Percentiles rank a stretch among this genome's conserved stretches.
Conservation (phyloP, 495 filamentous ascomycete genomes). For the Cryomyces minteri region DNA sequence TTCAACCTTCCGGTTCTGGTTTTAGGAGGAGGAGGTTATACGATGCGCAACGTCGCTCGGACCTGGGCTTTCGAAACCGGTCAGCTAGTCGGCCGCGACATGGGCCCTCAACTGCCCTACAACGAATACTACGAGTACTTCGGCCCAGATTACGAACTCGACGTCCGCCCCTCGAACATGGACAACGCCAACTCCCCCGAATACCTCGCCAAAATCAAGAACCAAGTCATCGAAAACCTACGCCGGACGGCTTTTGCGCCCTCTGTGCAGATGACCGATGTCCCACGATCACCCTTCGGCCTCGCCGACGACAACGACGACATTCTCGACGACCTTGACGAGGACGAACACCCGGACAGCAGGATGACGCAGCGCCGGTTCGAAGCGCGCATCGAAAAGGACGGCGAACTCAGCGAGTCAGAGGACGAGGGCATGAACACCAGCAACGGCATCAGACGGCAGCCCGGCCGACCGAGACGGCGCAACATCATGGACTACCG, state of each 20-base stretch:
- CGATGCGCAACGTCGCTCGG: slow-evolving; percentile 94
- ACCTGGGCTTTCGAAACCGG: slow-evolving; percentile 98
- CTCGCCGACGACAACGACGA: slow-evolving; percentile 75
- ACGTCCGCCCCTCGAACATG: slow-evolving; percentile 95
- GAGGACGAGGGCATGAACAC: slow-evolving; percentile 53
- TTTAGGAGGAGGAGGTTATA: slow-evolving; percentile 90
- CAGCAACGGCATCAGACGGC: slow-evolving; percentile 48
- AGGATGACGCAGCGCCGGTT: slow-evolving; percentile 68
- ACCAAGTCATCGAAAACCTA: slow-evolving; percentile 80
- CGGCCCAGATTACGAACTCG: slow-evolving; percentile 85
- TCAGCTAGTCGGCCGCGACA: slow-evolving; percentile 61
- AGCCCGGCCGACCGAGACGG: slow-evolving; percentile 37
- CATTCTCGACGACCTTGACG: slow-evolving; percentile 73
- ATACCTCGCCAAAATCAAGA: slow-evolving; percentile 92
- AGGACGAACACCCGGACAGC: slow-evolving; percentile 74
- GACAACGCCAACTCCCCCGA: slow-evolving; percentile 92
- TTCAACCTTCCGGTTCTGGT: slow-evolving; percentile 85
- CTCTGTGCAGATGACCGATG: slow-evolving; percentile 86
- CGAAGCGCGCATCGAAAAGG: slow-evolving; percentile 56
- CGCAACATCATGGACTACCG: slow-evolving; percentile 54
- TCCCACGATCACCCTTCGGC: slow-evolving; percentile 59
- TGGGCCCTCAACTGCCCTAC: slow-evolving; percentile 72
- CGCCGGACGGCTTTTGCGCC: slow-evolving; percentile 74
- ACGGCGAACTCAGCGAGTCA: slow-evolving; percentile 53
- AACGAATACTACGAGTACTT: slow-evolving; percentile 99